phyloP scores from a whole-genome alignment of 345 rosid species.

The Acer yangbiense region DNA sequence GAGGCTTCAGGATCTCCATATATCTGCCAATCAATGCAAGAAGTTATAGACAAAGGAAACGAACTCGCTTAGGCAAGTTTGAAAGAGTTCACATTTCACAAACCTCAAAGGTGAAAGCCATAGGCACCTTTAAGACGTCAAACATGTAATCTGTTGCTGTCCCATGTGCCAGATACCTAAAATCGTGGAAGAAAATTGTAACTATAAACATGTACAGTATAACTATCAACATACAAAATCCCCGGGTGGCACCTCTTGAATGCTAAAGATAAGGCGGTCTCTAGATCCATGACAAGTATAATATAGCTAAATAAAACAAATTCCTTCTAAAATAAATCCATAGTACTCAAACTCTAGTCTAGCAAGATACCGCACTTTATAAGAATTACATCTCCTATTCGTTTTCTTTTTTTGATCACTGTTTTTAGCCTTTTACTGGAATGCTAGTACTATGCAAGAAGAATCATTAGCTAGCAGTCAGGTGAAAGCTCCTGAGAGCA shows the following conservation, averaged over 20 bases:
- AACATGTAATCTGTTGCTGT: conserved; percentile 97
- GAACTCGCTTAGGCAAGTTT: not conserved
- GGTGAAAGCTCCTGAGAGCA: not conserved
- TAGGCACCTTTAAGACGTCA: conserved; percentile 76
- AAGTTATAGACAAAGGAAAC: conserved; percentile 11
- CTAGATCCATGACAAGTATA: not conserved
- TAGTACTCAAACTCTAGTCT: not conserved
- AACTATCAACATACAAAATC: not conserved
- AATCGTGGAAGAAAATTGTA: conserved; percentile 5
- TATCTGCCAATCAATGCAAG: conserved; percentile 51
- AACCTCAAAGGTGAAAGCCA: conserved; percentile 99
- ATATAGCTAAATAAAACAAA: not conserved
- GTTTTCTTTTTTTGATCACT: not conserved
- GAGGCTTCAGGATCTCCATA: conserved; percentile 74
- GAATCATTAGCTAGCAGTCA: not conserved
- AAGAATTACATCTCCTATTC: not conserved
- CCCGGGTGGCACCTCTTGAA: not conserved
- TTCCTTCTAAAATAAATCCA: not conserved
- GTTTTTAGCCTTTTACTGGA: not conserved
- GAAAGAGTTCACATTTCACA: conserved; percentile 31
- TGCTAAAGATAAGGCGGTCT: not conserved
- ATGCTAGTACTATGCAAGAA: not conserved
- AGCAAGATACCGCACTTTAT: not conserved
- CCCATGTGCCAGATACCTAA: conserved; percentile 96
- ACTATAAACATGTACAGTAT: not conserved